Conservation (phyloP, 345 rosid species). For the Ailanthus altissimus region DNA sequence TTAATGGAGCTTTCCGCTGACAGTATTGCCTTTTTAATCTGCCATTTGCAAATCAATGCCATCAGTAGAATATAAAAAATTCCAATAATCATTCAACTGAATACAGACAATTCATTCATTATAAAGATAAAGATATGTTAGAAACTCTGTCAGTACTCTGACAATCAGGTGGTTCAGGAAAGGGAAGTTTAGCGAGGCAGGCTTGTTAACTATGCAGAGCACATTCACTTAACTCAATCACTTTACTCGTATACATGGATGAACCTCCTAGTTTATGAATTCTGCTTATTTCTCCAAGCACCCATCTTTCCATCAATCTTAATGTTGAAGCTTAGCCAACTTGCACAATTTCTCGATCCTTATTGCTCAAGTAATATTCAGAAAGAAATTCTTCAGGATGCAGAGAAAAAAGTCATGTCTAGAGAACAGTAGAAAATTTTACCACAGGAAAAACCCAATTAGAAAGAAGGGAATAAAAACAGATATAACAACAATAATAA, state of each 20-base stretch:
- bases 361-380: neutral
- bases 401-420: neutral
- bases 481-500: neutral
- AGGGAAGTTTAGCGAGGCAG: neutral
- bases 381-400: neutral
- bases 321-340: conserved; percentile 6
- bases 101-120: neutral
- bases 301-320: neutral
- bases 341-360: neutral
- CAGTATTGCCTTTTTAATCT: conserved; percentile 64
- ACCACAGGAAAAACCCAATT: neutral
- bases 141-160: neutral
- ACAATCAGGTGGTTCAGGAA: neutral
- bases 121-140: neutral
- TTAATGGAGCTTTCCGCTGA: conserved; percentile 60
- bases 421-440: neutral
- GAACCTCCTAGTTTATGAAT: neutral
- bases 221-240: neutral
- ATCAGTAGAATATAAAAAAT: neutral
- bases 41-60: conserved; percentile 28
- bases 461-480: neutral
- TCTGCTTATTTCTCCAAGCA: neutral
- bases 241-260: neutral
- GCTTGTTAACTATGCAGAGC: neutral
- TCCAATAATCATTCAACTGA: neutral